Conservation (phyloP, 192 early-diverging fungal species). For the Rhizoclosmatium globosum region DNA sequence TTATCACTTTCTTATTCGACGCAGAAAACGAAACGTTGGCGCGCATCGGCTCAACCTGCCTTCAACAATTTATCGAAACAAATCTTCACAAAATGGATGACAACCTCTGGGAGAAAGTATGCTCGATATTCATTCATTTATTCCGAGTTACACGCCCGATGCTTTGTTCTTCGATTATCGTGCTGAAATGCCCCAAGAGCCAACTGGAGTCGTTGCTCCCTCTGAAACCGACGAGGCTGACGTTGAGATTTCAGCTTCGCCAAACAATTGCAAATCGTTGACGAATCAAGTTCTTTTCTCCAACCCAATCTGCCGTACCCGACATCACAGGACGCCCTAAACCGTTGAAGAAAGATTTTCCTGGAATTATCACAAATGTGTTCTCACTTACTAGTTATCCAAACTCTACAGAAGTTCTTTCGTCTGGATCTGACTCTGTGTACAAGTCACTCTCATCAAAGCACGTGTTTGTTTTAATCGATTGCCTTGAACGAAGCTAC, state of each 20-base stretch:
- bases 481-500: slow-evolving; percentile 82
- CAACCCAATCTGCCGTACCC: slow-evolving; percentile 12
- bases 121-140: slow-evolving; percentile 71
- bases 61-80: slow-evolving; percentile 86
- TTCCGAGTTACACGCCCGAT: slow-evolving; percentile 85
- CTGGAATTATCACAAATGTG: slow-evolving; percentile 87
- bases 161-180: slow-evolving; percentile 69
- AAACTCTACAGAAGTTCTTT: slow-evolving; percentile 83
- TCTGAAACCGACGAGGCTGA: slow-evolving; percentile 14
- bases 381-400: slow-evolving; percentile 89
- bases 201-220: slow-evolving; percentile 28
- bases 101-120: slow-evolving; percentile 77
- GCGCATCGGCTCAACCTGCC: slow-evolving; percentile 86
- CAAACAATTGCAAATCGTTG: background rate
- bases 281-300: background rate
- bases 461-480: slow-evolving; percentile 79
- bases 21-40: slow-evolving; percentile 88
- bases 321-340: slow-evolving; percentile 42
- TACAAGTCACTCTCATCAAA: slow-evolving; percentile 62
- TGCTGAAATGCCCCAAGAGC: slow-evolving; percentile 34
- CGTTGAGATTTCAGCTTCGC: background rate
- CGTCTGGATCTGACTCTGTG: slow-evolving; percentile 57
- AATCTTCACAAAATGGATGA: slow-evolving; percentile 80
- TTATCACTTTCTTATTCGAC: background rate
- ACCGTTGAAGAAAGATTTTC: slow-evolving; percentile 77